Percentiles rank a stretch among this genome's conserved stretches.
phyloP scores from a whole-genome alignment of 805 yeast genomes.

The Ogataea wickerhamii region DNA sequence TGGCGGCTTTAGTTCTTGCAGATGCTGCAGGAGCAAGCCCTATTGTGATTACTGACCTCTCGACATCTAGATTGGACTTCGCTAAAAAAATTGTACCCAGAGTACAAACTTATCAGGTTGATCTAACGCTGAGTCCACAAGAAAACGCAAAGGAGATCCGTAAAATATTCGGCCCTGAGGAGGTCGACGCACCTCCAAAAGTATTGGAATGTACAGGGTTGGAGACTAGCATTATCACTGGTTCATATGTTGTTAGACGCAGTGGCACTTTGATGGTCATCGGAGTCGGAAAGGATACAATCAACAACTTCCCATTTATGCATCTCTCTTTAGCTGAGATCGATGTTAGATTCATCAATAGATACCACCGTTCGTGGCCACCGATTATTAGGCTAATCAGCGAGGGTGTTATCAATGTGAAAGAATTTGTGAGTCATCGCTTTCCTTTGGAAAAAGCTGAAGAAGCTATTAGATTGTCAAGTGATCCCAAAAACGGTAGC shows the following conservation, averaged over 20 bases:
- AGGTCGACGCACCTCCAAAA: constrained; percentile 38
- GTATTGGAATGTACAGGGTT: constrained; percentile 53
- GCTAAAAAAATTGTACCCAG: constrained; percentile 45
- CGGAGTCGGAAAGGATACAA: constrained; percentile 47
- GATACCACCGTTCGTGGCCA: constrained; percentile 60
- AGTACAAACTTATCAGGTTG: constrained; percentile 41
- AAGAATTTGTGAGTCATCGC: constrained; percentile 44
- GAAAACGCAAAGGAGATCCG: constrained; percentile 40
- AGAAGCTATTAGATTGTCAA: constrained; percentile 38
- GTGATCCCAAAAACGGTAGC: constrained; percentile 42
- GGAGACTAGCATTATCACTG: constrained; percentile 44
- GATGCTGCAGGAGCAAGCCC: constrained; percentile 53
- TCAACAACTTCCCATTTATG: constrained; percentile 52
- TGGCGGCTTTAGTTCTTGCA: constrained; percentile 44
- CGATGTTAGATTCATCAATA: constrained; percentile 47
- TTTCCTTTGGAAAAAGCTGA: constrained; percentile 44
- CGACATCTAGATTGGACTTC: constrained; percentile 40
- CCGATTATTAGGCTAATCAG: constrained; percentile 45
- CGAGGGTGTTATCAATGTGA: constrained; percentile 42
- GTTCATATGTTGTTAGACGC: constrained; percentile 43
- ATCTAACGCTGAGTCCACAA: constrained; percentile 26
- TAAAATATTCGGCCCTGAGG: constrained; percentile 34
- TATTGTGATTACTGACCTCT: constrained; percentile 46
- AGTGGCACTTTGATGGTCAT: constrained; percentile 44
- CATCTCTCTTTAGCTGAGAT: constrained; percentile 51